phyloP scores from a whole-genome alignment of 75 land plant species.

The Cupressus sempervirens region DNA sequence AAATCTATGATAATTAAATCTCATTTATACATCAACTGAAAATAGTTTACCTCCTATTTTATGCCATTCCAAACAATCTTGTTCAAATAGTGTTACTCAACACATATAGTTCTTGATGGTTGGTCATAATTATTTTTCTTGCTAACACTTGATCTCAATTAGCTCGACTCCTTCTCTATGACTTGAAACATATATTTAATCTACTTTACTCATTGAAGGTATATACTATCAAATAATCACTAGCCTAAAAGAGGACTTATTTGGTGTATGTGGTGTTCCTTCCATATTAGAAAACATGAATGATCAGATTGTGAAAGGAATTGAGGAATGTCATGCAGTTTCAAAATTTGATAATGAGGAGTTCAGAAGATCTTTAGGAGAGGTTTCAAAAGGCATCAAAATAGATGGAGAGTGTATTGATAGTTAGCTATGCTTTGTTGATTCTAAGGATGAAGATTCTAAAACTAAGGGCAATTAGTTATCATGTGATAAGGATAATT shows the following conservation, averaged over 20 bases:
- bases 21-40: no score
- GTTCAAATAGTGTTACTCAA: no score
- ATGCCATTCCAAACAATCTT: no score
- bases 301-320: background rate
- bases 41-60: no score
- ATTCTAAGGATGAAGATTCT: conserved; percentile 14
- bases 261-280: conserved; percentile 28
- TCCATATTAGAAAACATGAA: conserved; percentile 13
- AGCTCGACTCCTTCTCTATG: no score
- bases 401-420: conserved; percentile 21
- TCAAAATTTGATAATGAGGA: conserved; percentile 10
- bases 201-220: conserved; percentile 69
- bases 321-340: background rate
- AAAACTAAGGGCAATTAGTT: conserved; percentile 9
- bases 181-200: no score
- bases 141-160: no score
- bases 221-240: conserved; percentile 84
- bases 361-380: background rate
- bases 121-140: no score
- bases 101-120: no score
- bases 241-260: conserved; percentile 65
- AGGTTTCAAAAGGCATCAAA: background rate
- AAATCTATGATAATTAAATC: no score
- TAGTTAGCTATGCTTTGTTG: conserved; percentile 24
- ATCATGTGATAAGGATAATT: conserved; percentile 11